Percentiles rank a stretch among this genome's conserved stretches.
These are phyloP conservation scores for Suillus cothurnatus DNA, from an alignment of 768 basidiomycete species.

Conservation along the genomic window DNA sequence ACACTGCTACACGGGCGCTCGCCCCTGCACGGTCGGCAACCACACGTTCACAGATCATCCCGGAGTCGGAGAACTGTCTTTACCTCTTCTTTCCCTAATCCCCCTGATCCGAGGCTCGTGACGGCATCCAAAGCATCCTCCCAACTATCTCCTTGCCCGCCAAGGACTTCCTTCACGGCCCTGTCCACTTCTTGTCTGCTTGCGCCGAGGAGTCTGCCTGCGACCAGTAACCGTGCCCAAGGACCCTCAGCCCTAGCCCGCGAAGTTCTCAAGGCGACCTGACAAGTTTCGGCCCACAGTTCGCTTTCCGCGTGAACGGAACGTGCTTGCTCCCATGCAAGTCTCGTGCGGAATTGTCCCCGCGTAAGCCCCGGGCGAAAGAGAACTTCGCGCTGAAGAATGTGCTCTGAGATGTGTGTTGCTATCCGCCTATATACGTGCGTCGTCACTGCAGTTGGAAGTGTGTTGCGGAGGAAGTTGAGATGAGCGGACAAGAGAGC, in stretches of 20 bases:
- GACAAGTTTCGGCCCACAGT: slow-evolving; percentile 83
- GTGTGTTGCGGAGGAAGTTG: slow-evolving; percentile 58
- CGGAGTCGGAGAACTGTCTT: slow-evolving; percentile 52
- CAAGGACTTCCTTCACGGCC: slow-evolving; percentile 19
- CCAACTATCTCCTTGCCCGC: slow-evolving; percentile 44
- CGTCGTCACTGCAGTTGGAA: slow-evolving; percentile 60
- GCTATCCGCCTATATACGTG: slow-evolving; percentile 76
- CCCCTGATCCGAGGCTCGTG: slow-evolving; percentile 58
- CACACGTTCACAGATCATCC: slow-evolving; percentile 36
- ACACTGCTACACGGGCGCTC: background rate
- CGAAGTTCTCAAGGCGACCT: slow-evolving; percentile 51
- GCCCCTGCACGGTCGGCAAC: background rate
- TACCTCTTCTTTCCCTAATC: slow-evolving; percentile 65
- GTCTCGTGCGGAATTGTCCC: slow-evolving; percentile 20
- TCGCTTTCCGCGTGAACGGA: slow-evolving; percentile 70
- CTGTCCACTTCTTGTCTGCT: slow-evolving; percentile 44
- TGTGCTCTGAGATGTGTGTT: slow-evolving; percentile 69
- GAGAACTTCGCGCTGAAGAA: slow-evolving; percentile 80
- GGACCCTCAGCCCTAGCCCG: slow-evolving; percentile 65
- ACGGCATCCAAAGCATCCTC: slow-evolving; percentile 46
- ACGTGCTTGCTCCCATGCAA: slow-evolving; percentile 51
- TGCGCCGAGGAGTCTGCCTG: slow-evolving; percentile 65
- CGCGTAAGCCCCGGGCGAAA: slow-evolving; percentile 72
- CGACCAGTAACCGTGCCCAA: slow-evolving; percentile 74
- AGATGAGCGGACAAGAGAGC: slow-evolving; percentile 83